Percentiles rank a stretch among this genome's conserved stretches.
phyloP scores from a whole-genome alignment of 495 filamentous ascomycete species.

The Talaromyces proteolyticus region DNA sequence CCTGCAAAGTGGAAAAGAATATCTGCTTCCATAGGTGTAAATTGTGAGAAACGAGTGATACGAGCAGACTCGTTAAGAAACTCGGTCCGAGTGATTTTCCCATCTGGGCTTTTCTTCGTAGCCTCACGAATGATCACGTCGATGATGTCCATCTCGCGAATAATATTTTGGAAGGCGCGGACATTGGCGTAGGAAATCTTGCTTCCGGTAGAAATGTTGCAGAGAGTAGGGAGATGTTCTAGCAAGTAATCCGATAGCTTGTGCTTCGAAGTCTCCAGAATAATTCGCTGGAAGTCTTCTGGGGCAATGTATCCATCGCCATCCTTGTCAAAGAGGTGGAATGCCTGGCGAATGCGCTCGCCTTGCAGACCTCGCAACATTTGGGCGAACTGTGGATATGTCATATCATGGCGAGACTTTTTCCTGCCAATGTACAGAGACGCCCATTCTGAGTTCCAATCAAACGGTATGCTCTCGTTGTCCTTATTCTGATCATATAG shows the following conservation, averaged over 20 bases:
- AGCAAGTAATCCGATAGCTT: constrained; percentile 96
- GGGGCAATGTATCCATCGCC: constrained; percentile 97
- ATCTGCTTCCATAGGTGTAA: constrained; percentile 98
- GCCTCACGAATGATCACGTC: constrained; percentile 87
- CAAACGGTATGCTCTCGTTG: constrained; percentile 76
- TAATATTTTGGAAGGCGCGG: constrained; percentile 92
- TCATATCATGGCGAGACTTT: constrained; percentile 78
- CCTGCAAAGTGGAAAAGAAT: constrained; percentile 98
- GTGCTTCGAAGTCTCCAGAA: constrained; percentile 86
- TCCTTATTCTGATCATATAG: constrained; percentile 80
- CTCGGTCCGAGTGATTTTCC: constrained; percentile 88
- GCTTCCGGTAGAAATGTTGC: constrained; percentile 86
- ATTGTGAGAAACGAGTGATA: constrained; percentile 85
- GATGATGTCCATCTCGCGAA: constrained; percentile 95
- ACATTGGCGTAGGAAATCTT: constrained; percentile 98
- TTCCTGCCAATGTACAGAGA: constrained; percentile 84
- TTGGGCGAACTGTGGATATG: constrained; percentile 95
- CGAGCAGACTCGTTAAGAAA: constrained; percentile 92
- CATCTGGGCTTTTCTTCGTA: constrained; percentile 74
- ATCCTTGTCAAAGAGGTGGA: constrained; percentile 85
- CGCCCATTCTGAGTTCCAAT: constrained; percentile 98
- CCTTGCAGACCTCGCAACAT: constrained; percentile 96
- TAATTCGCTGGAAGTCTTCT: constrained; percentile 93
- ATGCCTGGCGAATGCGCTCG: constrained; percentile 91
- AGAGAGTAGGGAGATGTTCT: constrained; percentile 88